Base-by-base conservation (phyloP, 164 flowering plant genomes). In the Dillenia suffruticosa region DNA sequence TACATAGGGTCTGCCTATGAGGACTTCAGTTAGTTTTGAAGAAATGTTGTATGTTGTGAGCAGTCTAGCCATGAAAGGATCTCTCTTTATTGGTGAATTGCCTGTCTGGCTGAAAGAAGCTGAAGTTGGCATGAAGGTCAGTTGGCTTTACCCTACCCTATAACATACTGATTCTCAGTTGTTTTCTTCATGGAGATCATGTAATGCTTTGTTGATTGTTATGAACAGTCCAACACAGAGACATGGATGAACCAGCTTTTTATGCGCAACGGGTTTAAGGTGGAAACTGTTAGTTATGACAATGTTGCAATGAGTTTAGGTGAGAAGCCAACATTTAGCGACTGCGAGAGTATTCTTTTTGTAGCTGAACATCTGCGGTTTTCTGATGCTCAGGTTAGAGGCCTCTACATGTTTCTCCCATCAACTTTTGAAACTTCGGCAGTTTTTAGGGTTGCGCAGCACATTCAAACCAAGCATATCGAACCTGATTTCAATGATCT, bases 301-400 rank as follows among this genome's bases (percentile, higher is more conserved):
- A 77, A 80, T 59, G 74, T 82, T 57, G 89, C 92, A 2, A 63
- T 44, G 54, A 70, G 68, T 24, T 62, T 81, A 15, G 64, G 82
- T 7, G 63, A 58, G 71, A 75, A 79, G 66, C 65, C 68, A 43
- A 62, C 68, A 40, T 40, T 67, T 6, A 79, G 68, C 62, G 73
- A 71, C 44, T 65, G 69, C 65, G 51, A 63, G 56, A 75, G 70
- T 49, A 68, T 82, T 44, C 85, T 88, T 50, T 88, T 93, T 76
- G 73, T 81, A 24, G 92, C 96, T 22, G 82, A 93, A 69, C 98
- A 93, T 57, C 56, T 87, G 72, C 82, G 89, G 49, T 82, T 81
- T 67, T 93, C 98, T 44, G 96, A 90, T 76, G 87, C 74, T 69
- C 92, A 93, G 94, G 98, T 93, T 46, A 57, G 63, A 40, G 43